A percentile compares a stretch with the other conserved stretches of the same genome.
Evolutionary conservation across 495 filamentous ascomycete genomes (phyloP).

Genomic region (Cercophora scortea): DNA sequence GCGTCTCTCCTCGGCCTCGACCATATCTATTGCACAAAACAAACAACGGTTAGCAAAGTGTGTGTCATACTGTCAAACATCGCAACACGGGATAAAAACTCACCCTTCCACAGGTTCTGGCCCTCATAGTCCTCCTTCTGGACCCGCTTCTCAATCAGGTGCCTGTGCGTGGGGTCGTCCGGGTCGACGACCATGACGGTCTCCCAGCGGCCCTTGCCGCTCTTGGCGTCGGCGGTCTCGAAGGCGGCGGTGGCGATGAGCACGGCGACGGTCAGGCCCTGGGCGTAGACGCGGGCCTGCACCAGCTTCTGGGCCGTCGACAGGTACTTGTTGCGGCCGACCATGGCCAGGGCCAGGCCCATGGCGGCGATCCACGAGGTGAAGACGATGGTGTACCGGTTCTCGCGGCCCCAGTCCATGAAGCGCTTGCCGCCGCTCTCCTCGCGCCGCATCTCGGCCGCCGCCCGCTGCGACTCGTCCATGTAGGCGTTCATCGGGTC

Average conservation of each 20-base stretch:
- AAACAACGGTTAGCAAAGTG: background rate
- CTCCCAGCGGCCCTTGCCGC: conserved; percentile 69
- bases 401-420: conserved; percentile 54
- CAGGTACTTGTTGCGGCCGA: conserved; percentile 71
- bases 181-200: conserved; percentile 66
- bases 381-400: conserved; percentile 87
- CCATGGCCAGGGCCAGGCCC: conserved; percentile 65
- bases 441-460: conserved; percentile 36
- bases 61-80: too few relatives aligned
- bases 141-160: conserved; percentile 62
- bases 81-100: too few relatives aligned
- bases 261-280: conserved; percentile 85
- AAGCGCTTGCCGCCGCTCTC: conserved; percentile 42
- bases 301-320: conserved; percentile 82
- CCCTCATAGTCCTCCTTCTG: conserved; percentile 66
- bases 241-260: conserved; percentile 80
- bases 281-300: conserved; percentile 96
- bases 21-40: conserved; percentile 50
- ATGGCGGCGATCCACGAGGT: conserved; percentile 79
- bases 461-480: conserved; percentile 44
- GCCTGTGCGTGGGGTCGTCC: conserved; percentile 62
- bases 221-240: conserved; percentile 75
- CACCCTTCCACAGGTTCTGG: conserved; percentile 83
- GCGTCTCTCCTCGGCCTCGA: conserved; percentile 65
- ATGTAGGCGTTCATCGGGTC: conserved; percentile 60